Base-by-base conservation (phyloP, 2,329 filamentous ascomycete species). In the Penicillium vulpinum region DNA sequence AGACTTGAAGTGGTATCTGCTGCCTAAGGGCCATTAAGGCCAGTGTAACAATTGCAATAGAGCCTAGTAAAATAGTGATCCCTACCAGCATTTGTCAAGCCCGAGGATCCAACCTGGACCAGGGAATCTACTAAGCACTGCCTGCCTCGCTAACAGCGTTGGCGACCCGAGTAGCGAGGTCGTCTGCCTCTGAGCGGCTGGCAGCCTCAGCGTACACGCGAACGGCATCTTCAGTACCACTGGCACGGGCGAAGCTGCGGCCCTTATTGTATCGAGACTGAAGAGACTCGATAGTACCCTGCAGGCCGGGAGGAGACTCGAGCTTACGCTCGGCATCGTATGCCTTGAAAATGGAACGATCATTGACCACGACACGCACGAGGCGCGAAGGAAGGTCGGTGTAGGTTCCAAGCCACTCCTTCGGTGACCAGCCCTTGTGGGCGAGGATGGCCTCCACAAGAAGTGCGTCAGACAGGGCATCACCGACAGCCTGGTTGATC, bases 401-500 rank as follows among this genome's bases (percentile, higher is more conserved):
- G 79, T 99, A 99, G 5, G 92, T 97, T 62, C 86, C 85, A 60
- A 92, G 87, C 94, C 94, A 99, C 73, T 97, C 91, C 72, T 88
- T 88, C 44, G 92, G 87, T 26, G 85, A 87, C 92, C 92, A 99
- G 64, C 83, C 84, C 80, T 97, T 97, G 83, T 97, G 92, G 7
- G 94, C 92, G 39, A 99, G 87, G 64, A 97, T 94, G 33, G 93
- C 90, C 77, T 99, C 94, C 38, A 97, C 92, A 70, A 99, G 87
- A 44, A 99, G 85, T 84, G 97, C 90, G 77, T 99, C 94, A 0
- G 92, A 96, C 56, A 99, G 84, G 45, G 94, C 94, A 72, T 99
- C 94, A 51, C 94, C 94, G 45, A 97, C 93, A 1, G 94, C 94
- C 80, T 99, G 94, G 82, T 99, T 99, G 81, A 99, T 96, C 62